Evolutionary conservation across 495 filamentous ascomycete genomes (phyloP).

Genomic region (Penicillium cosmopolitanum): DNA sequence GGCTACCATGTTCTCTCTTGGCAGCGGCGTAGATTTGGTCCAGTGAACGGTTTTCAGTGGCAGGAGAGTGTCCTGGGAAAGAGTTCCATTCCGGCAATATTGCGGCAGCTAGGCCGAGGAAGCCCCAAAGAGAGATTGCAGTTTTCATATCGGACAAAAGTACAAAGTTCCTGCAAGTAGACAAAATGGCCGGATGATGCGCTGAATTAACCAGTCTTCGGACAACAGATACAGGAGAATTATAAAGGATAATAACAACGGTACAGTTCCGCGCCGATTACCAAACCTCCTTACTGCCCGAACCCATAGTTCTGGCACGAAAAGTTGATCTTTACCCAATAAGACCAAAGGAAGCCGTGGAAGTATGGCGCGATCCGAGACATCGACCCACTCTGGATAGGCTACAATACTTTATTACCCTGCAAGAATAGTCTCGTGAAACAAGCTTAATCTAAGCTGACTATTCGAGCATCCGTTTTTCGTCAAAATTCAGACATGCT

Average conservation of each 20-base stretch:
- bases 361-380: background rate
- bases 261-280: background rate
- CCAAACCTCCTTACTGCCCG: background rate
- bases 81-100: background rate
- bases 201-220: background rate
- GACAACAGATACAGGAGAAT: background rate
- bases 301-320: background rate
- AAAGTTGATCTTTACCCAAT: background rate
- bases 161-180: background rate
- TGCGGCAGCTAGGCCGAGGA: background rate
- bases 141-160: background rate
- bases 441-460: background rate
- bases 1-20: slow-evolving; percentile 2
- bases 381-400: background rate
- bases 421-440: background rate
- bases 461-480: background rate
- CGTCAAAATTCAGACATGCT: background rate
- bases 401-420: background rate
- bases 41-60: background rate
- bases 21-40: slow-evolving; percentile 9
- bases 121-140: background rate
- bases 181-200: background rate
- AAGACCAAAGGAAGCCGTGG: background rate
- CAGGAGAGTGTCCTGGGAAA: background rate
- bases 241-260: background rate